Base-by-base conservation (phyloP, 352 stramenopile genomes). In the Globisporangium megalacanthum region DNA sequence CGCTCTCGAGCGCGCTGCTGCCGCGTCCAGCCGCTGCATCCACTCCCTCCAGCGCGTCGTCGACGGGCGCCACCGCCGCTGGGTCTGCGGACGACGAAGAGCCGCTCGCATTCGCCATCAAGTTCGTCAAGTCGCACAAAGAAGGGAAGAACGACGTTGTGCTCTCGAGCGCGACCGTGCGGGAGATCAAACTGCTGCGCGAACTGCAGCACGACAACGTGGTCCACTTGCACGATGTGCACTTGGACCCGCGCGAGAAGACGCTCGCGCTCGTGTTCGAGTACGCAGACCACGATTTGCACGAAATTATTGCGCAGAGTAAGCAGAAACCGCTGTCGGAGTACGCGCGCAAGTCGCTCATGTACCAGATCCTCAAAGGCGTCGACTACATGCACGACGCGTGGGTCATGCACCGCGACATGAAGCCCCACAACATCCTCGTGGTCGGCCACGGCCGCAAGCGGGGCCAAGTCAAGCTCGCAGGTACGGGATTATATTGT, bases 361-460 rank as follows among this genome's bases (percentile, higher is more conserved):
- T 96, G 79, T 94, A 90, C 70, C 88, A 95, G 66, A 94, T 97
- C 49, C 71, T 96, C 53, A 96, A 96, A 67, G 92, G 88, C 14
- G 83, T 97, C 55, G 80, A 95, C 62, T 97, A 97, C 67, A 96
- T 98, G 73, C 92, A 98, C 70, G 83, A 92, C 64, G 75, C 87
- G 13, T 96, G 90, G 86, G 87, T 97, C 58, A 94, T 97, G 72
- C 92, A 98, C 61, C 86, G 92, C 44, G 91, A 98, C 60, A 88
- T 98, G 69, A 97, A 97, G 69, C 85, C 93, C 46, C 88, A 95
- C 50, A 98, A 98, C 60, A 94, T 98, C 47, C 72, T 98, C 15
- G 90, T 97, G 37, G 88, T 94, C 8, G 83, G 83, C 20, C 84
- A 96, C 59, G 81, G 84, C 22, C 81, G 82, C 48, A 89, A 89